Conservation (phyloP, 129 eudicot species). For the Helianthus annuus region DNA sequence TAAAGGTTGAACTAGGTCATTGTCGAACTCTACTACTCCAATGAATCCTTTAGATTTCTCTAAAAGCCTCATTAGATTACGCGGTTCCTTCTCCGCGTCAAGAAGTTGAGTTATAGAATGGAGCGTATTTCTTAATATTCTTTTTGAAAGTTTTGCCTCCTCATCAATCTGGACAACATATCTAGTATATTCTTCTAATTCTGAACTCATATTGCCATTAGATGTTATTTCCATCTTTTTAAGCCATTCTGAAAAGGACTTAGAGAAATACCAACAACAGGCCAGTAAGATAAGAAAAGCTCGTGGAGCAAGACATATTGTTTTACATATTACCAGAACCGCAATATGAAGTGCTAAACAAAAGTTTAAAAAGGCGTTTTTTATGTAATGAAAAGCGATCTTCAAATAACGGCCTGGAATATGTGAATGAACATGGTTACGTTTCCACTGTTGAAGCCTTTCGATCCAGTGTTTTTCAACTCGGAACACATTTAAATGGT, state of each 20-base stretch:
- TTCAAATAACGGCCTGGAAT: not conserved
- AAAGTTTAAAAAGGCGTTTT: not conserved
- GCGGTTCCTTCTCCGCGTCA: not conserved
- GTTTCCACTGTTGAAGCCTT: not conserved
- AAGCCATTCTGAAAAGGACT: not conserved
- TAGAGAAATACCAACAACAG: not conserved
- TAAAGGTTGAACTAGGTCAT: slow-evolving; percentile 2
- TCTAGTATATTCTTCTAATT: not conserved
- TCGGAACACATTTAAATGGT: not conserved
- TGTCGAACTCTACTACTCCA: slow-evolving; percentile 29
- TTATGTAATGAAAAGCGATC: not conserved
- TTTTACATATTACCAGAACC: not conserved
- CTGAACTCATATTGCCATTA: not conserved
- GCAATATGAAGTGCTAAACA: not conserved
- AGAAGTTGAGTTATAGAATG: not conserved
- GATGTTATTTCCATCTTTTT: not conserved
- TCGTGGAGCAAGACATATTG: too few species aligned
- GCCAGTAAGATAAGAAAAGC: too few species aligned
- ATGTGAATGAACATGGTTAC: not conserved
- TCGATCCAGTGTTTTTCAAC: not conserved
- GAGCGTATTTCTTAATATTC: not conserved
- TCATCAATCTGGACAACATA: not conserved
- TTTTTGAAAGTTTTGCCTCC: not conserved
- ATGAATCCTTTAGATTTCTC: slow-evolving; percentile 19
- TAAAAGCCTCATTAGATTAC: slow-evolving; percentile 11